Evolutionary conservation across 768 basidiomycete genomes (phyloP), one percentile per base, ranked within the genome.

Genomic region (Pisolithus marmoratus): DNA sequence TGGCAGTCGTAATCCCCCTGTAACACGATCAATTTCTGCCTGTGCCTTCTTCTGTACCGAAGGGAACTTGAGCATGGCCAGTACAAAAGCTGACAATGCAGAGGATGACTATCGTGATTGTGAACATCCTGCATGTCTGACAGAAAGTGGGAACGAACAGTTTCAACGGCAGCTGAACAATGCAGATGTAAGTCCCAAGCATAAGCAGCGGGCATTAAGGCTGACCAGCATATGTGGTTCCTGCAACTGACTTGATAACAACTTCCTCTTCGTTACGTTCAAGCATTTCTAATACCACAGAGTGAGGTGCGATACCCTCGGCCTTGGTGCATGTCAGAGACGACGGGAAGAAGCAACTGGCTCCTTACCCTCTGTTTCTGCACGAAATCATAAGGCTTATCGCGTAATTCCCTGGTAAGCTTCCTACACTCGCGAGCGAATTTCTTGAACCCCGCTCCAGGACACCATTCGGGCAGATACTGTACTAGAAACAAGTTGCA

Each of bases 171-270:
- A 37, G 55, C 63, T 65, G 26, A 12, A 17, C 34, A 2, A 2
- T 9, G 7, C 12, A 15, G 14, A 36, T 26, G 12, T 17, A 3
- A 12, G 37, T 11, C 19, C 12, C 23, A 23, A 15, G 19, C 31
- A 2, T n/a, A 24, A 26, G 7, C n/a, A 20, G 36, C 20, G n/a
- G 4, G 41, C 8, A 17, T 4, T 11, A 11, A 26, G 19, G 38
- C 56, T 46, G 45, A 70, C 71, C 64, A 5, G 60, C 63, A 48
- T 70, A 68, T 2, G 60, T 64, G 1, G 63, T 64, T 1, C 64
- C 67, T 5, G 63, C 65, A 23, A 69, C 61, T n/a, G 57, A 61
- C 51, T 63, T 63, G 47, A 68, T 66, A 4, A 57, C 55, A 3
- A 42, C 49, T 37, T 63, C 64, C 31, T 71, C 65, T 37, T 55